Evolutionary conservation across 139 green algal genomes (phyloP), one percentile per base, ranked within the genome.

Genomic region (Chlamydomonas schloesseri): DNA sequence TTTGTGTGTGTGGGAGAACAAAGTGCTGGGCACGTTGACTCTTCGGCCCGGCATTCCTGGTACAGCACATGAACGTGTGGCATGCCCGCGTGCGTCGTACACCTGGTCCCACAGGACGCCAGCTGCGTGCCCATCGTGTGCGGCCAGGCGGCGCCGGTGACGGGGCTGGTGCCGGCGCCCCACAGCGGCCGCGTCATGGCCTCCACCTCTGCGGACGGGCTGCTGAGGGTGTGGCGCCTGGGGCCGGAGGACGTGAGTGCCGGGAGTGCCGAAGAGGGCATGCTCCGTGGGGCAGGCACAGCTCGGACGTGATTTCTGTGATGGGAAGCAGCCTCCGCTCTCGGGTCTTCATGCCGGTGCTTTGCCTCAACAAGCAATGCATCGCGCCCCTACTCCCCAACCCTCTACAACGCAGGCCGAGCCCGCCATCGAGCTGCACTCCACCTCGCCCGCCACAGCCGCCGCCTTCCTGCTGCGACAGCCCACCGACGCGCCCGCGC

Each of bases 171-270:
- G 31, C 18, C 78, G 24, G 77, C 68, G 10, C 77, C 76, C 23
- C 68, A 81, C 55, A 65, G 81, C 36, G 68, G 68, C 33, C 65
- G 57, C 4, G 26, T 91, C 33, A 47, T 94, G 73, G 91, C 89
- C 2, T 88, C 88, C 29, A 90, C 88, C 6, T 84, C 69, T 6
- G 6, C 23, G 3, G 91, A 92, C 78, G 91, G 91, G 20, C 36
- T 90, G 47, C 88, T 94, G 77, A 79, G 88, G 15, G 71, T 94
- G 55, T 92, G 91, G 88, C 68, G 73, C 26, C 71, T 92, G 33
- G 77, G 70, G 11, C 70, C 42, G 4, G 65, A 83, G 58, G 77
- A 87, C 29, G 81, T 87, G 50, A 85, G 79, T 50, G n/a, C 60
- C 2, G 60, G 60, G 60, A 9, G 15, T 50, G 8, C n/a, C n/a